Evolutionary conservation across 106 monocot genomes (phyloP).

Genomic region (Cymbidium sinense): DNA sequence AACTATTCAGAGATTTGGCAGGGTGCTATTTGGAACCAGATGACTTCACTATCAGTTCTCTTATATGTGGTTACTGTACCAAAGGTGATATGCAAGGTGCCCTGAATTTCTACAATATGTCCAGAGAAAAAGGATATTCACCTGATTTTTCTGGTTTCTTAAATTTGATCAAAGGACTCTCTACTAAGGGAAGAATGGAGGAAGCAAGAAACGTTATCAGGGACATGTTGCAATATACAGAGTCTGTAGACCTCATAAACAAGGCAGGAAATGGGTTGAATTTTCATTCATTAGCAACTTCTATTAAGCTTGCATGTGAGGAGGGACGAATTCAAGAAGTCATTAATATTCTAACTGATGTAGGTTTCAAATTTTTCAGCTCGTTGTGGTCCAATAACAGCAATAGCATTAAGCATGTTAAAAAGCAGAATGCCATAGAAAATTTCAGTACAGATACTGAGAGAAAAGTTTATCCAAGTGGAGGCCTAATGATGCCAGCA

Average conservation of each 20-base stretch:
- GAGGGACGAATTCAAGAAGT: constrained; percentile 73
- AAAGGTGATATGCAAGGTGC: constrained; percentile 78
- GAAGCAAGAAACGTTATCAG: constrained; percentile 71
- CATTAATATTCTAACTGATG: constrained; percentile 54
- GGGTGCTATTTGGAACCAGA: constrained; percentile 44
- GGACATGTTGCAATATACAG: constrained; percentile 66
- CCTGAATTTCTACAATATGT: constrained; percentile 45
- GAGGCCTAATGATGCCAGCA: not conserved
- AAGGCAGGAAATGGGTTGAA: constrained; percentile 37
- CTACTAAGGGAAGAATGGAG: constrained; percentile 85
- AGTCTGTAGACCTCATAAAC: constrained; percentile 45
- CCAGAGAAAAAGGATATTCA: constrained; percentile 30
- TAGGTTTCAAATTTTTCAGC: constrained; percentile 30
- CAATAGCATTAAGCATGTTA: constrained; percentile 6
- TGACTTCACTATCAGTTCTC: constrained; percentile 67
- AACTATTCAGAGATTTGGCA: constrained; percentile 44
- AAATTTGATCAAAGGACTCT: constrained; percentile 62
- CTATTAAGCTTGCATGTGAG: constrained; percentile 54
- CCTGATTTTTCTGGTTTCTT: constrained; percentile 75
- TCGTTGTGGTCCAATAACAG: constrained; percentile 22
- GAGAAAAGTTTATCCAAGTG: constrained; percentile 5
- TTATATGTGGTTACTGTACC: constrained; percentile 60
- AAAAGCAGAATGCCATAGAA: no score
- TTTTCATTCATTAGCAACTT: constrained; percentile 40
- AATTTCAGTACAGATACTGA: constrained; percentile 12